Percentiles rank a stretch among this genome's conserved stretches.
Evolutionary conservation across 1,284 basidiomycete species (phyloP).

Genomic region (Fomitopsis betulina): DNA sequence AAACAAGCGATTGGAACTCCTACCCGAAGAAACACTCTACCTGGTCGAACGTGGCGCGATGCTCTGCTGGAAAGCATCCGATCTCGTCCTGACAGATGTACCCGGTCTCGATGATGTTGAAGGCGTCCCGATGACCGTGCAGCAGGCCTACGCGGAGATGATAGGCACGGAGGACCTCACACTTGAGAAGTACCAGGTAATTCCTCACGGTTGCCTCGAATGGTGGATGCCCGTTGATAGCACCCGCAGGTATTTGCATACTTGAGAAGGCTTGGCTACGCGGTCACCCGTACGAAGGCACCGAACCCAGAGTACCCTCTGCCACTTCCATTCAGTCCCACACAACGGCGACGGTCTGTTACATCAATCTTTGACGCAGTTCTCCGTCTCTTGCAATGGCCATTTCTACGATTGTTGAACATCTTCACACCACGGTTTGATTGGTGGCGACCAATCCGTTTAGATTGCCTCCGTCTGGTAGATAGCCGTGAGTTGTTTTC

Average conservation of each 20-base stretch:
- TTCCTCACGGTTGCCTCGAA: background rate
- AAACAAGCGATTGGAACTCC: slow-evolving; percentile 70
- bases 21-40: slow-evolving; percentile 94
- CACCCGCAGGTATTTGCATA: slow-evolving; percentile 80
- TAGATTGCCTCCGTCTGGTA: slow-evolving; percentile 39
- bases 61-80: slow-evolving; percentile 69
- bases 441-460: slow-evolving; percentile 58
- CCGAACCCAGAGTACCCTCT: slow-evolving; percentile 58
- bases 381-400: slow-evolving; percentile 30
- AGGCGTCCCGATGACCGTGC: slow-evolving; percentile 81
- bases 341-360: background rate
- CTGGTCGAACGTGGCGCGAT: slow-evolving; percentile 85
- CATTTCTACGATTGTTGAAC: slow-evolving; percentile 28
- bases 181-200: slow-evolving; percentile 83
- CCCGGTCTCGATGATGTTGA: slow-evolving; percentile 39
- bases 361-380: slow-evolving; percentile 30
- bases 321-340: slow-evolving; percentile 32
- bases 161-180: slow-evolving; percentile 76
- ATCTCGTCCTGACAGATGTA: slow-evolving; percentile 17
- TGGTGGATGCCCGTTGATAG: background rate
- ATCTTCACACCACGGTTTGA: slow-evolving; percentile 31
- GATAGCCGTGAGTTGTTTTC: slow-evolving; percentile 38
- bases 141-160: slow-evolving; percentile 85
- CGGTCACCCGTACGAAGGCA: slow-evolving; percentile 70
- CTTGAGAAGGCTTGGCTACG: slow-evolving; percentile 88